phyloP scores from a whole-genome alignment of 2,329 filamentous ascomycete species.

The Monilinia fructigena region DNA sequence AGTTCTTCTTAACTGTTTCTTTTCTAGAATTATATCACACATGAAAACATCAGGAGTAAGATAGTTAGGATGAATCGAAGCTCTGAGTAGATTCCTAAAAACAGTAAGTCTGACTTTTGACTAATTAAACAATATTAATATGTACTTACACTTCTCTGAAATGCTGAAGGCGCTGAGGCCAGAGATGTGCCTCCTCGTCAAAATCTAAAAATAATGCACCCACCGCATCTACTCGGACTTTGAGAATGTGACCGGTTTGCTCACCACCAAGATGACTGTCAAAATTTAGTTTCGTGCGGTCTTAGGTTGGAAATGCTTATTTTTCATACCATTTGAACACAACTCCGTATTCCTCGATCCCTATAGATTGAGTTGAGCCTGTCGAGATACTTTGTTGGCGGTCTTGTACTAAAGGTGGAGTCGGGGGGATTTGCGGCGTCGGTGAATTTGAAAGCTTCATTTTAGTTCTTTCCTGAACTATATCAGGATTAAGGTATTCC shows the following conservation, averaged over 20 bases:
- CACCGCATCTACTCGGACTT: slow-evolving; percentile 6
- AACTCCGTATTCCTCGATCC: slow-evolving; percentile 3
- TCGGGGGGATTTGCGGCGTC: background rate
- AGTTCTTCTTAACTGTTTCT: too few species aligned
- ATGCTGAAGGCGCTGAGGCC: background rate
- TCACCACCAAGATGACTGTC: background rate
- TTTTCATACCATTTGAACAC: slow-evolving; percentile 10
- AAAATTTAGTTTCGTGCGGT: background rate
- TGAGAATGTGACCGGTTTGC: background rate
- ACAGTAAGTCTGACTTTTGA: background rate
- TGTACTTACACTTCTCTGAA: slow-evolving; percentile 7
- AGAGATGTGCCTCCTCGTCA: background rate
- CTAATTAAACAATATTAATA: background rate
- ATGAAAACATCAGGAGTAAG: background rate
- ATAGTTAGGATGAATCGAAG: slow-evolving; percentile 5
- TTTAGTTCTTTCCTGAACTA: background rate
- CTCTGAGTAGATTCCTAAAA: slow-evolving; percentile 7
- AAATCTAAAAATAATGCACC: slow-evolving; percentile 11
- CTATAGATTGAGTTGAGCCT: background rate
- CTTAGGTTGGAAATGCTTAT: background rate
- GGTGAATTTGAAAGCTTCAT: background rate
- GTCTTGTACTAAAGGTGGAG: background rate
- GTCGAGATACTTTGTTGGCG: slow-evolving; percentile 12
- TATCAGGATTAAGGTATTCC: slow-evolving; percentile 6
- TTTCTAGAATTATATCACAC: slow-evolving; percentile 1